Percentiles rank a stretch among this genome's conserved stretches.
Conservation (phyloP, 345 rosid species). For the Brassica rapa region DNA sequence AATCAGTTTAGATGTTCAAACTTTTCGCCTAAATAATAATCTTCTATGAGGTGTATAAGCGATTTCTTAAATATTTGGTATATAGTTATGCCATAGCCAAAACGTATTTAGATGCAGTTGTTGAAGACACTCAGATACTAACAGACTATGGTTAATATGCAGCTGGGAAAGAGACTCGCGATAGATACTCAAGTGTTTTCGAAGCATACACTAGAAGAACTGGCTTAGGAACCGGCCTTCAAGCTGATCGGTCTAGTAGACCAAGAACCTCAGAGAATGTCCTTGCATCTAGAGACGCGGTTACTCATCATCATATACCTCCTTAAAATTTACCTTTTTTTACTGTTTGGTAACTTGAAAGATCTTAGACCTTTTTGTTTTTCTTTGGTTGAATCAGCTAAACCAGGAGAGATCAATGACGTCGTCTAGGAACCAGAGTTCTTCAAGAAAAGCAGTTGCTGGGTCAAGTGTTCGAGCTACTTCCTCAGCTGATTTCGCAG, state of each 20-base stretch:
- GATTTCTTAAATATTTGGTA: no score
- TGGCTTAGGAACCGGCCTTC: constrained; percentile 52
- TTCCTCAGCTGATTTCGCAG: constrained; percentile 77
- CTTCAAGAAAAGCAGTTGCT: constrained; percentile 64
- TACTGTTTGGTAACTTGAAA: not conserved
- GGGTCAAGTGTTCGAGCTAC: constrained; percentile 61
- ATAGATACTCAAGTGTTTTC: constrained; percentile 76
- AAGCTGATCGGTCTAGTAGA: constrained; percentile 37
- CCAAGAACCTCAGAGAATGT: constrained; percentile 43
- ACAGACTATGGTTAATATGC: not conserved
- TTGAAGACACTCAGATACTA: no score
- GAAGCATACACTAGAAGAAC: constrained; percentile 70
- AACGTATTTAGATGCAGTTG: not conserved
- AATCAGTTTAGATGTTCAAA: no score
- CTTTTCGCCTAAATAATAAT: no score
- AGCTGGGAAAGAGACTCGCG: constrained; percentile 83
- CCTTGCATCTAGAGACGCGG: constrained; percentile 34
- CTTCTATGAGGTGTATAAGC: no score
- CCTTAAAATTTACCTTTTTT: not conserved
- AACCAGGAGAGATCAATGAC: constrained; percentile 65
- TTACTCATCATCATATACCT: constrained; percentile 12
- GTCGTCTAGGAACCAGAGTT: constrained; percentile 64
- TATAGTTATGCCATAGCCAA: no score
- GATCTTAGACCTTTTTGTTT: not conserved
- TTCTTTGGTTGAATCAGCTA: constrained; percentile 41